These are phyloP conservation scores for Claviceps monticola DNA, from an alignment of 2,329 filamentous ascomycete genomes.

Conservation along the genomic window DNA sequence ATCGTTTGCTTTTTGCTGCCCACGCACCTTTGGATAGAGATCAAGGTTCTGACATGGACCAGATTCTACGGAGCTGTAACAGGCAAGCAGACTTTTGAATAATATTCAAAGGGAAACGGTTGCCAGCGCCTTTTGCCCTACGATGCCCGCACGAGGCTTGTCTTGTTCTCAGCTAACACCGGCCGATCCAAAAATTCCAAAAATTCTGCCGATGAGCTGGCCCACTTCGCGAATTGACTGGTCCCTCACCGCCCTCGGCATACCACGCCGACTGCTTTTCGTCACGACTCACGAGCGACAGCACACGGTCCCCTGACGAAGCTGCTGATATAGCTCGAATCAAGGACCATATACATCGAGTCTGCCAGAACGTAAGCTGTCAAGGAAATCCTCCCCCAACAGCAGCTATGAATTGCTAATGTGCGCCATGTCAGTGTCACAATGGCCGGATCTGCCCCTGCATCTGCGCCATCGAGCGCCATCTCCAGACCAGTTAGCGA, in stretches of 20 bases:
- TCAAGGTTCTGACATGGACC: background rate
- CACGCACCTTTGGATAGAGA: background rate
- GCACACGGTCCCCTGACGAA: conserved; percentile 15
- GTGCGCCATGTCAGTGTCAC: conserved; percentile 12
- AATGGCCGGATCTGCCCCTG: conserved; percentile 40
- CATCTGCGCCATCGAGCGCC: conserved; percentile 41
- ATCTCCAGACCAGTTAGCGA: conserved; percentile 86
- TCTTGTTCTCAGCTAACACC: background rate
- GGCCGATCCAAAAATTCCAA: conserved; percentile 25
- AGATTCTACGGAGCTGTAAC: background rate
- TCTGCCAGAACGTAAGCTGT: conserved; percentile 2
- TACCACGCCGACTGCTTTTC: conserved; percentile 23
- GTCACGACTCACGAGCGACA: conserved; percentile 19
- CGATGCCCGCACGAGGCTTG: no score
- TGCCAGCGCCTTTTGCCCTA: no score
- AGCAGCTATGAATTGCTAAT: background rate
- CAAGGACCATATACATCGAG: conserved; percentile 6
- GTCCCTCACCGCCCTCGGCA: conserved; percentile 30
- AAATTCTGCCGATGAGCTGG: conserved; percentile 23
- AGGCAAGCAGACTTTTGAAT: background rate
- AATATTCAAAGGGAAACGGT: background rate
- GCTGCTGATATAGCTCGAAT: conserved; percentile 17
- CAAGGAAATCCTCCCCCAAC: background rate
- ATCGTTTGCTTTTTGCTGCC: background rate
- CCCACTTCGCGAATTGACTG: conserved; percentile 9